These are phyloP conservation scores for Saccharomycodes ludwigii DNA, from an alignment of 805 yeast genomes.

Conservation along the genomic window DNA sequence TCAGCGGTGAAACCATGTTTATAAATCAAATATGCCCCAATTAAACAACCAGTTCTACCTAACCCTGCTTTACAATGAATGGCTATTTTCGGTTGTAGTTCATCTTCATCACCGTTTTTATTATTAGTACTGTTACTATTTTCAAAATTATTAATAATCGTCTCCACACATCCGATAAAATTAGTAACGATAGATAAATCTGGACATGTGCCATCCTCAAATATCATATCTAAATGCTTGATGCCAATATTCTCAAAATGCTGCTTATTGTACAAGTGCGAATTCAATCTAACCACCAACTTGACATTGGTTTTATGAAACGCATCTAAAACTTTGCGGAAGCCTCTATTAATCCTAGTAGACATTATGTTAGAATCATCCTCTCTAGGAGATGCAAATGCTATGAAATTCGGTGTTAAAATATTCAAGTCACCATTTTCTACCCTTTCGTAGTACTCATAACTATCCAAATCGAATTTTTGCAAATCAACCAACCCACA, in stretches of 20 bases:
- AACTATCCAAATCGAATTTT: constrained; percentile 79
- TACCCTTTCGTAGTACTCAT: constrained; percentile 88
- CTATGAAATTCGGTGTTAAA: constrained; percentile 85
- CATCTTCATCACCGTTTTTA: constrained; percentile 44
- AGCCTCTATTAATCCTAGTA: constrained; percentile 50
- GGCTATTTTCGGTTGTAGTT: constrained; percentile 49
- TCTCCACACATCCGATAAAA: constrained; percentile 91
- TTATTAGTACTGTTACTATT: too few relatives aligned
- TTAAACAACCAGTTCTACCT: constrained; percentile 95
- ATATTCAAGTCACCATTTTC: constrained; percentile 95
- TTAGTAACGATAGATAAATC: constrained; percentile 85
- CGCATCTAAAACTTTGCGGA: constrained; percentile 67
- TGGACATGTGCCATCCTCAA: constrained; percentile 98
- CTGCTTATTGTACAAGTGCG: constrained; percentile 74
- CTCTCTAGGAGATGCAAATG: constrained; percentile 94
- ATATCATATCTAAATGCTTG: constrained; percentile 87
- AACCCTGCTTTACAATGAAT: constrained; percentile 99
- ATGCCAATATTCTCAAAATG: constrained; percentile 79
- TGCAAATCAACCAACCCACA: constrained; percentile 79
- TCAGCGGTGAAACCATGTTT: constrained; percentile 95
- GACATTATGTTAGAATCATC: constrained; percentile 20
- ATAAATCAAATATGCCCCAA: constrained; percentile 93
- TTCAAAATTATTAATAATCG: constrained; percentile 36
- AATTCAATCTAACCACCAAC: constrained; percentile 83
- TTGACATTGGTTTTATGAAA: constrained; percentile 66